A percentile compares a stretch with the other conserved stretches of the same genome.
Conservation (phyloP, 306 rosid genomes). For the Trifolium fragiferum region DNA sequence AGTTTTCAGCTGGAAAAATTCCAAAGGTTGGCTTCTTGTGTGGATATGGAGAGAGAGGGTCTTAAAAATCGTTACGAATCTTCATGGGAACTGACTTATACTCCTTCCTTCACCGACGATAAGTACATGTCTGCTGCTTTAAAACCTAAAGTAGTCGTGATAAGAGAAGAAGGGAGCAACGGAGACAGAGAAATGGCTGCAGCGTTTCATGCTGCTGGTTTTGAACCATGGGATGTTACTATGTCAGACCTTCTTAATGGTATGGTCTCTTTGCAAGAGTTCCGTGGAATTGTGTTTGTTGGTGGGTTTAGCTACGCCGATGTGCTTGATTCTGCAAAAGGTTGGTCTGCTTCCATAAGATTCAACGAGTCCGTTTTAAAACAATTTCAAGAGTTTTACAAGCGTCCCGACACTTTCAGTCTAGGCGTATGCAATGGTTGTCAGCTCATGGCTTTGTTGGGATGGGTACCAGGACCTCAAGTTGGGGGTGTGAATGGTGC, state of each 20-base stretch:
- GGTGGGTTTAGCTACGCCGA: conserved; percentile 97
- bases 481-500: conserved; percentile 84
- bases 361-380: conserved; percentile 70
- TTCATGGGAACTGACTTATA: conserved; percentile 69
- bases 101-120: conserved; percentile 71
- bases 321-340: conserved; percentile 94
- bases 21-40: conserved; percentile 84
- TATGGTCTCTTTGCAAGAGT: conserved; percentile 60
- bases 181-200: conserved; percentile 97
- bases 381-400: conserved; percentile 86
- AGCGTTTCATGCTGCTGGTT: conserved; percentile 81
- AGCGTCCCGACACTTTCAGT: conserved; percentile 84
- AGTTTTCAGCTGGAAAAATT: conserved; percentile 78
- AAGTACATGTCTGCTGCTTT: conserved; percentile 55
- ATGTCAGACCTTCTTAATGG: conserved; percentile 90
- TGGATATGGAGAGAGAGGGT: conserved; percentile 79
- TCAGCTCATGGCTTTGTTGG: conserved; percentile 93
- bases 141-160: conserved; percentile 86
- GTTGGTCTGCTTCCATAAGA: conserved; percentile 87
- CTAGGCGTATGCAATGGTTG: conserved; percentile 96
- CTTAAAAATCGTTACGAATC: conserved; percentile 74
- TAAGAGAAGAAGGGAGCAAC: conserved; percentile 95
- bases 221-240: conserved; percentile 88
- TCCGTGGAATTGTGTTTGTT: conserved; percentile 75
- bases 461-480: conserved; percentile 92